phyloP scores from a whole-genome alignment of 129 eudicot genomes.

The Lactuca sativa region DNA sequence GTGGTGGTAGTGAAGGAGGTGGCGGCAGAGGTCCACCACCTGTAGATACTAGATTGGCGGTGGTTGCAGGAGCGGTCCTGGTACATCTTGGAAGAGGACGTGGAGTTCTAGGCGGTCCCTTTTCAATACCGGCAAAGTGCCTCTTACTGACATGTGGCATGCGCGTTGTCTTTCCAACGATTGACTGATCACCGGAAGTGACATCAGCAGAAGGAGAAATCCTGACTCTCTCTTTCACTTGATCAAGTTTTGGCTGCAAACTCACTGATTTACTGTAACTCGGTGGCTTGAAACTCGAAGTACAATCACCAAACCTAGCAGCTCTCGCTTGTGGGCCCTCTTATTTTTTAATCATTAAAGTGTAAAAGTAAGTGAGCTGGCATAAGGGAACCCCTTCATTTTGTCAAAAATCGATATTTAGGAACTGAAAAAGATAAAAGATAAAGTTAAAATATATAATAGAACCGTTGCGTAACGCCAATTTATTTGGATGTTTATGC shows the following conservation, averaged over 20 bases:
- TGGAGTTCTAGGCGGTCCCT: slow-evolving; percentile 81
- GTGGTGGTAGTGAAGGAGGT: slow-evolving; percentile 87
- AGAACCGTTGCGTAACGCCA: too few relatives aligned
- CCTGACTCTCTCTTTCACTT: slow-evolving; percentile 62
- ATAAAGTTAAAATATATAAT: too few relatives aligned
- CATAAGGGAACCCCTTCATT: too few relatives aligned
- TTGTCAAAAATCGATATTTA: too few relatives aligned
- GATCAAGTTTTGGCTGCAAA: slow-evolving; percentile 87
- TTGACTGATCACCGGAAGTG: slow-evolving; percentile 48
- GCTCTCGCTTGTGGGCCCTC: slow-evolving; percentile 61
- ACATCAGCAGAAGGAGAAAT: slow-evolving; percentile 29
- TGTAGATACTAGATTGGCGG: slow-evolving; percentile 32
- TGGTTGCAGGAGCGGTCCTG: slow-evolving; percentile 42
- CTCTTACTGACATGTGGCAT: slow-evolving; percentile 67
- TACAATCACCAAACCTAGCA: slow-evolving; percentile 63
- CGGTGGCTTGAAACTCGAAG: slow-evolving; percentile 46
- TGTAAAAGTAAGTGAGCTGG: too few relatives aligned
- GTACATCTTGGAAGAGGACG: slow-evolving; percentile 84
- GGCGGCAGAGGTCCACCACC: slow-evolving; percentile 84
- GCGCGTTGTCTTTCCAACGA: slow-evolving; percentile 34
- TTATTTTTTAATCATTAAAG: too few relatives aligned
- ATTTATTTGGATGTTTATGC: too few relatives aligned
- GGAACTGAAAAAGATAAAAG: too few relatives aligned
- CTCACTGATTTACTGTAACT: slow-evolving; percentile 39
- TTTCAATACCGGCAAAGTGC: slow-evolving; percentile 74